These are phyloP conservation scores for Osmanthus fragrans DNA, from an alignment of 257 asterid genomes.

Conservation along the genomic window DNA sequence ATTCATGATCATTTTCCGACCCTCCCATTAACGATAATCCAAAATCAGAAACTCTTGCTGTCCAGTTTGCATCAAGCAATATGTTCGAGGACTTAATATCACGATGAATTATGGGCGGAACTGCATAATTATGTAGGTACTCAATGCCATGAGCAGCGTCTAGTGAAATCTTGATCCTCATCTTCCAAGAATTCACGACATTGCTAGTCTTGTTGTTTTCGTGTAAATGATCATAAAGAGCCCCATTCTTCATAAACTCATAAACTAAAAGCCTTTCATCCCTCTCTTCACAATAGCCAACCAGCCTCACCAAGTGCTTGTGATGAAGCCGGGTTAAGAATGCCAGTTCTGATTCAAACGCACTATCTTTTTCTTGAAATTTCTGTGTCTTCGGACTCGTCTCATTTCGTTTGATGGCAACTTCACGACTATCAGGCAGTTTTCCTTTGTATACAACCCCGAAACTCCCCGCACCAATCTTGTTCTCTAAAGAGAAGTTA, in stretches of 20 bases:
- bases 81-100: conserved; percentile 88
- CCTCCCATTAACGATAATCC: conserved; percentile 67
- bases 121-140: conserved; percentile 79
- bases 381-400: conserved; percentile 55
- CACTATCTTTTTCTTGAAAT: conserved; percentile 81
- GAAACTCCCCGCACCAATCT: conserved; percentile 85
- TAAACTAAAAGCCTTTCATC: conserved; percentile 82
- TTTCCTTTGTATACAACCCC: conserved; percentile 81
- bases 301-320: conserved; percentile 76
- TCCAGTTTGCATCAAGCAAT: conserved; percentile 68
- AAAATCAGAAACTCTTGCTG: conserved; percentile 78
- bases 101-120: conserved; percentile 84
- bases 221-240: conserved; percentile 74
- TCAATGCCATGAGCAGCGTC: conserved; percentile 91
- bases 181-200: conserved; percentile 70
- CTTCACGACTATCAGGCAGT: conserved; percentile 67
- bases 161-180: conserved; percentile 70
- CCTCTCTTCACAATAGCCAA: conserved; percentile 75
- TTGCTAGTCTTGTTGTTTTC: conserved; percentile 52
- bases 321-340: conserved; percentile 87
- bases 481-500: conserved; percentile 59
- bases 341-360: conserved; percentile 78
- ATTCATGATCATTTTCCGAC: conserved; percentile 46
- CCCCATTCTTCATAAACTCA: conserved; percentile 88
- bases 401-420: conserved; percentile 81